Base-by-base conservation (phyloP, 2,329 filamentous ascomycete species). In the Cyphellophora attinorum region DNA sequence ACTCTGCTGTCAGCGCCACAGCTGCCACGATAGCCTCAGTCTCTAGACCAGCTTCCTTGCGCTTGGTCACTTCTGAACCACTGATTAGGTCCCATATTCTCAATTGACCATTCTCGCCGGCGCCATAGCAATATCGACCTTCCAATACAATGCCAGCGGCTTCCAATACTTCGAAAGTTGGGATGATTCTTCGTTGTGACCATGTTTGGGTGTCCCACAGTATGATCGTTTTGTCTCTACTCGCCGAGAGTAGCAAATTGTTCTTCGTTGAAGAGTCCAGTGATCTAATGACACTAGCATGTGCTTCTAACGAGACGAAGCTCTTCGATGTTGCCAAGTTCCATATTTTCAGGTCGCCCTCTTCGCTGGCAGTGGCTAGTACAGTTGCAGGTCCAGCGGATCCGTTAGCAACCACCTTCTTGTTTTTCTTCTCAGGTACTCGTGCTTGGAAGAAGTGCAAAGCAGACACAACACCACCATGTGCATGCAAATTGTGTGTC, bases 401-500 rank as follows among this genome's bases (percentile, higher is more conserved):
- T 19, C 63, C 55, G 41, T 60, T 11, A 3, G 16, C 11, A 8
- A n/a, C 8, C 21, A 25, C 21, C 8, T 13, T 10, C 10, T 29
- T 16, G 56, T 50, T 63, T 49, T 42, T 25, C 23, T 12, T n/a
- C n/a, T 14, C 27, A 29, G n/a, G 10, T 19, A 10, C 15, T 13
- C 14, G 29, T 27, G 10, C 12, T 52, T 93, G 81, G 56, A 96
- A 98, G 60, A 98, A 96, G 49, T 81, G 80, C 12, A 98, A 67
- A 0, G 91, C 85, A 10, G 91, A 94, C 4, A 98, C 76, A 14
- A 98, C 72, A 6, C 91, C 88, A 40, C 86, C 86, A 37, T 93
- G 89, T 2, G 88, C 88, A 48, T 89, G 82, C 59, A 98, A 93
- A 1, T 85, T 94, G 59, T 98, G 91, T 17, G 93, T 98, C 19